Conservation (phyloP, 1,139 yeast species). For the Yamadazyma triangularis region DNA sequence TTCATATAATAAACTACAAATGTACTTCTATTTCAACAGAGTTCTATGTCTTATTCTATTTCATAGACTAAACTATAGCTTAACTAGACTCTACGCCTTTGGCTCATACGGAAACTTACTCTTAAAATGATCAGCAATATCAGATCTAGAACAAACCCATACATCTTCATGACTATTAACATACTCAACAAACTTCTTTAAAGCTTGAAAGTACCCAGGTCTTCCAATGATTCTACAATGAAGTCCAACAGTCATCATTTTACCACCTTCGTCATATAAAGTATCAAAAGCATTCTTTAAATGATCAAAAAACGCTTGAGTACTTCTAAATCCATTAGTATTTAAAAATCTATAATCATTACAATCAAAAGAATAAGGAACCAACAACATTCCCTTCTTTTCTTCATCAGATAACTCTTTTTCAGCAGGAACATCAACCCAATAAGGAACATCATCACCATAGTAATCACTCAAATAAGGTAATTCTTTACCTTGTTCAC, state of each 20-base stretch:
- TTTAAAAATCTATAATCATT: constrained; percentile 13
- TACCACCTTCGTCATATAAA: constrained; percentile 31
- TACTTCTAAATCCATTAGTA: constrained; percentile 13
- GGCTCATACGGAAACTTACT: constrained; percentile 16
- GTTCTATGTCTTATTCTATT: no score
- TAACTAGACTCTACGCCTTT: no score
- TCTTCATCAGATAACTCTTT: constrained; percentile 12
- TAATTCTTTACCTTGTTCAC: constrained; percentile 12
- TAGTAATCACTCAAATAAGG: constrained; percentile 15
- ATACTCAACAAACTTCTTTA: constrained; percentile 30
- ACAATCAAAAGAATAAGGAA: constrained; percentile 15
- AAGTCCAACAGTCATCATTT: constrained; percentile 32
- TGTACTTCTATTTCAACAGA: no score
- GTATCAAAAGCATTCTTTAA: constrained; percentile 29
- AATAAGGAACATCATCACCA: constrained; percentile 16
- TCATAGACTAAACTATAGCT: no score
- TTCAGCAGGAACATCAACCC: constrained; percentile 16
- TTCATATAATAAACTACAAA: no score
- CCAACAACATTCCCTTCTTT: constrained; percentile 14
- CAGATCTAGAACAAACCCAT: constrained; percentile 32
- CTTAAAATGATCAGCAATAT: constrained; percentile 27
- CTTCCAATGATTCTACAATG: constrained; percentile 33
- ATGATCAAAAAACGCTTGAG: constrained; percentile 13
- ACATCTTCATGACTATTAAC: constrained; percentile 24
- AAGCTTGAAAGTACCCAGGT: constrained; percentile 30